Evolutionary conservation across 805 yeast genomes (phyloP).

Genomic region (Wickerhamomyces strasburgensis): DNA sequence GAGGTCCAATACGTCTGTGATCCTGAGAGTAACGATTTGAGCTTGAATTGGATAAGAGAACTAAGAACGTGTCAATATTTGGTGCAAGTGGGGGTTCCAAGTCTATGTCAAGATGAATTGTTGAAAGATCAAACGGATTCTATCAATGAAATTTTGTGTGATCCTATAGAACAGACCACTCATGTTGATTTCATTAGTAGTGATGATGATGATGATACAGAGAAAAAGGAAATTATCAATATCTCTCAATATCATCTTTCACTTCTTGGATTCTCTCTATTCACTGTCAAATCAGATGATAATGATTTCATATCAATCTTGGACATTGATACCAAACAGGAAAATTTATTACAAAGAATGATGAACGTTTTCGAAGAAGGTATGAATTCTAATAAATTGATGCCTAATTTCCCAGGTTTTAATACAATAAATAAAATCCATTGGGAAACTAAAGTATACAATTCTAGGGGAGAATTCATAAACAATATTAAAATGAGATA

Average conservation of each 20-base stretch:
- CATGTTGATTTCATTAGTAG: no score
- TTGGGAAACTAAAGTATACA: background rate
- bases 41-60: conserved; percentile 15
- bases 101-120: conserved; percentile 19
- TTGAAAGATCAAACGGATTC: conserved; percentile 7
- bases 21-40: conserved; percentile 3
- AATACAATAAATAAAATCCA: background rate
- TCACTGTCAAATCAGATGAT: background rate
- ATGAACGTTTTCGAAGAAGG: background rate
- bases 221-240: background rate
- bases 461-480: background rate
- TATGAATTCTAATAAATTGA: background rate
- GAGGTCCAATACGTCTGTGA: conserved; percentile 23
- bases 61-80: conserved; percentile 20
- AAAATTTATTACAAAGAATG: background rate
- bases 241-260: background rate
- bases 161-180: background rate
- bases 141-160: background rate
- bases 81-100: conserved; percentile 19
- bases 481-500: no score
- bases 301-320: background rate
- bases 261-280: background rate
- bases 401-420: no score
- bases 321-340: background rate
- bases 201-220: background rate